phyloP scores from a whole-genome alignment of 1,284 basidiomycete species.

The Heterobasidion occidentale region DNA sequence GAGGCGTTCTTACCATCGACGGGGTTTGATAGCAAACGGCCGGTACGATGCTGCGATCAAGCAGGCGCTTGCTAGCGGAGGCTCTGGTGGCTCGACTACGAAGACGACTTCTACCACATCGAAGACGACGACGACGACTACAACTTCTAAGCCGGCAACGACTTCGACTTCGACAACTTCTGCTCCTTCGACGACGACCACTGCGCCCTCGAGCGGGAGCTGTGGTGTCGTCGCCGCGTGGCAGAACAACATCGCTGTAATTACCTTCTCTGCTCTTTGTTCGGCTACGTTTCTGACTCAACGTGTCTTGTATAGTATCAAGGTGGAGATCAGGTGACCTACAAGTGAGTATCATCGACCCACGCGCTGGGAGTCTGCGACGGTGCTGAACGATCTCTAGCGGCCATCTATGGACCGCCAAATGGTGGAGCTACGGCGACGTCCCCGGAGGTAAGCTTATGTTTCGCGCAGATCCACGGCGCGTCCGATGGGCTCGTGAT shows the following conservation, averaged over 20 bases:
- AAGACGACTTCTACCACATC: slow-evolving; percentile 12
- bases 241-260: slow-evolving; percentile 34
- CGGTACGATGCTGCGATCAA: slow-evolving; percentile 47
- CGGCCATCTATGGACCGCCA: slow-evolving; percentile 47
- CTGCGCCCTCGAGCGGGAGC: slow-evolving; percentile 23
- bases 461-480: no score
- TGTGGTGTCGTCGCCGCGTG: slow-evolving; percentile 43
- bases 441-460: slow-evolving; percentile 32
- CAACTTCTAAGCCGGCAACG: slow-evolving; percentile 14
- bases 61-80: slow-evolving; percentile 32
- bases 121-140: slow-evolving; percentile 7
- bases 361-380: background rate
- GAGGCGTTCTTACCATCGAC: no score
- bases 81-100: slow-evolving; percentile 17
- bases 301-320: slow-evolving; percentile 29
- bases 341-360: slow-evolving; percentile 16
- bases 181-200: slow-evolving; percentile 14
- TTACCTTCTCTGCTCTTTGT: slow-evolving; percentile 13
- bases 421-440: slow-evolving; percentile 46
- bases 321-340: slow-evolving; percentile 35
- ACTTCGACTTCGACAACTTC: slow-evolving; percentile 17
- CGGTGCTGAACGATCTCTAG: slow-evolving; percentile 12
- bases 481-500: background rate
- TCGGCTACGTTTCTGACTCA: background rate
- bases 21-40: slow-evolving; percentile 31